Evolutionary conservation across 805 yeast species (phyloP), one percentile per base, ranked within the genome.

Genomic region (Pachysolen tannophilus): DNA sequence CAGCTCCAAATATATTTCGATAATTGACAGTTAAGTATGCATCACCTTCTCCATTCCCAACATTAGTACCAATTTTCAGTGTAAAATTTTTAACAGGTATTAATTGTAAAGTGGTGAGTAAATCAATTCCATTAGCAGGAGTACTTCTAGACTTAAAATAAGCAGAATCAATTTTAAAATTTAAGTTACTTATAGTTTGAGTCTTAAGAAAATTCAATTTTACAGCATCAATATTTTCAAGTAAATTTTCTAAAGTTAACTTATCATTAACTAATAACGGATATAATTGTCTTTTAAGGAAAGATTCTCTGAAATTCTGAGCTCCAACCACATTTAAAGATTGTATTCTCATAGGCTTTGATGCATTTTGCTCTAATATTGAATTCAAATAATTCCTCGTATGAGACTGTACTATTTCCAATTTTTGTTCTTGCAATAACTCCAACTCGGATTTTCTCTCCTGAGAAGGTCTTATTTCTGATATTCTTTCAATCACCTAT

Each of bases 11-110:
- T 14, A 73, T 49, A 46, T 74, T 74, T 35, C 63, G 63, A 51
- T 70, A 62, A 54, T 77, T 87, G 37, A 88, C 74, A 21, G 84
- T 79, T 31, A 86, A 67, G 50, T 88, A 87, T 1, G 97, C 97
- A 51, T 84, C 92, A 20, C 97, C 98, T 61, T 92, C 97, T 21
- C 95, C 95, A 52, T 92, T 90, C 2, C 97, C 97, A 6, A 92
- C 74, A 55, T 87, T 88, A 2, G 97, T 92, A 4, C 99, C 99
- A 1, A 97, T 84, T 47, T 82, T 83, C 35, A 94, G 88, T 40
- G 72, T 69, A 47, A 87, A 82, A 44, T 72, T 69, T 46, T 85
- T 85, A 4, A 71, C 71, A 0, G 90, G 88, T 5, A 66, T 38
- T 6, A 60, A 19, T n/a, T 49, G 45, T 29, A 60, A 33, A 33